phyloP scores from a whole-genome alignment of 495 filamentous ascomycete species.

The Tuber magnatum region DNA sequence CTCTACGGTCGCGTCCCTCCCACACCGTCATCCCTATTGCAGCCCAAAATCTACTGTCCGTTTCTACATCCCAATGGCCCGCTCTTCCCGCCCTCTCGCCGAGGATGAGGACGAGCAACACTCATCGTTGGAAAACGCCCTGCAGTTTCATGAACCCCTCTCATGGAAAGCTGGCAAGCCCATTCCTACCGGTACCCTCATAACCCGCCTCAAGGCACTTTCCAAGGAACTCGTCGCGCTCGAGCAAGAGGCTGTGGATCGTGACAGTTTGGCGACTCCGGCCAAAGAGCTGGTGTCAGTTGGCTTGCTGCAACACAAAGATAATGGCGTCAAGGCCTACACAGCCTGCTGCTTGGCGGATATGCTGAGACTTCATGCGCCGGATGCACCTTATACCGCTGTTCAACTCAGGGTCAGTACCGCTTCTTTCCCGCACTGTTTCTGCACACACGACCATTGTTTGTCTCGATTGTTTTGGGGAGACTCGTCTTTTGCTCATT shows the following conservation, averaged over 20 bases:
- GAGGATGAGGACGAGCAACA: slow-evolving; percentile 37
- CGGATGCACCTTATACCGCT: slow-evolving; percentile 87
- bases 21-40: neutral
- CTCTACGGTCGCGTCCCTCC: slow-evolving; percentile 13
- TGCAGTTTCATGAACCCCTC: slow-evolving; percentile 76
- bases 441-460: slow-evolving; percentile 5
- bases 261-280: slow-evolving; percentile 69
- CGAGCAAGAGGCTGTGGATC: slow-evolving; percentile 80
- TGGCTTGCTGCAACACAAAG: slow-evolving; percentile 80
- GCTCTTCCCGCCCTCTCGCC: slow-evolving; percentile 35
- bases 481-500: slow-evolving; percentile 16
- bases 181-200: slow-evolving; percentile 73
- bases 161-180: slow-evolving; percentile 85
- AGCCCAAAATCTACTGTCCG: neutral
- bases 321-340: slow-evolving; percentile 84
- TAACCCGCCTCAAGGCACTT: slow-evolving; percentile 70
- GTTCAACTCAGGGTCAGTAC: slow-evolving; percentile 75
- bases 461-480: slow-evolving; percentile 3
- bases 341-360: slow-evolving; percentile 85
- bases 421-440: slow-evolving; percentile 18
- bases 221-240: slow-evolving; percentile 74
- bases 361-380: slow-evolving; percentile 86
- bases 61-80: slow-evolving; percentile 24
- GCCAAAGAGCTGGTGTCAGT: slow-evolving; percentile 81
- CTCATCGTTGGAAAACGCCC: slow-evolving; percentile 31